phyloP scores from a whole-genome alignment of 192 early-diverging fungal genomes.

The Coemansia sp. region DNA sequence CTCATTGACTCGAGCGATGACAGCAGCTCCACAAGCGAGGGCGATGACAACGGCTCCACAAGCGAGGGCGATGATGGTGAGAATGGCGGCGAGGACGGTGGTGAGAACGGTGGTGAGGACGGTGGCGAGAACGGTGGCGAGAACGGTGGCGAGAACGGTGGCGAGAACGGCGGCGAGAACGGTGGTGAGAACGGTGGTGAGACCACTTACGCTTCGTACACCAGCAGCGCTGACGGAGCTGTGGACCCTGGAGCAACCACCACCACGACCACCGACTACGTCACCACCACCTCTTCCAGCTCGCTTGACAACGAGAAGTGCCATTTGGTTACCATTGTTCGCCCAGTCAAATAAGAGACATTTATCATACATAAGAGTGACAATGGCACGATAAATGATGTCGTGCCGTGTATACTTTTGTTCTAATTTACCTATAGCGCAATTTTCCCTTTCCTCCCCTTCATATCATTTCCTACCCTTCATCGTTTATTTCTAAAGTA shows the following conservation, averaged over 20 bases:
- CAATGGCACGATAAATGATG: background rate
- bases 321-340: constrained; percentile 4
- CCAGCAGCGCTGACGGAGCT: background rate
- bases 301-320: constrained; percentile 1
- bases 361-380: background rate
- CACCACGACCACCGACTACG: background rate
- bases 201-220: background rate
- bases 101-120: background rate
- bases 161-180: background rate
- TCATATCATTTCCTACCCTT: too few relatives aligned
- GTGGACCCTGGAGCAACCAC: background rate
- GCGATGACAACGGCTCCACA: background rate
- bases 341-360: background rate
- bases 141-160: background rate
- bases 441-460: too few relatives aligned
- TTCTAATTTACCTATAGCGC: constrained; percentile 7
- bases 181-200: background rate
- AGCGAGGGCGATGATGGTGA: too few relatives aligned
- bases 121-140: background rate
- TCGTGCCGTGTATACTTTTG: background rate
- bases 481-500: too few relatives aligned
- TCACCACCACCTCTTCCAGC: background rate
- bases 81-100: background rate
- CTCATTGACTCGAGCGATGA: background rate
- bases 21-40: background rate